A percentile compares a stretch with the other conserved stretches of the same genome.
Conservation (phyloP, 2,329 filamentous ascomycete species). For the Alternaria arborescens region DNA sequence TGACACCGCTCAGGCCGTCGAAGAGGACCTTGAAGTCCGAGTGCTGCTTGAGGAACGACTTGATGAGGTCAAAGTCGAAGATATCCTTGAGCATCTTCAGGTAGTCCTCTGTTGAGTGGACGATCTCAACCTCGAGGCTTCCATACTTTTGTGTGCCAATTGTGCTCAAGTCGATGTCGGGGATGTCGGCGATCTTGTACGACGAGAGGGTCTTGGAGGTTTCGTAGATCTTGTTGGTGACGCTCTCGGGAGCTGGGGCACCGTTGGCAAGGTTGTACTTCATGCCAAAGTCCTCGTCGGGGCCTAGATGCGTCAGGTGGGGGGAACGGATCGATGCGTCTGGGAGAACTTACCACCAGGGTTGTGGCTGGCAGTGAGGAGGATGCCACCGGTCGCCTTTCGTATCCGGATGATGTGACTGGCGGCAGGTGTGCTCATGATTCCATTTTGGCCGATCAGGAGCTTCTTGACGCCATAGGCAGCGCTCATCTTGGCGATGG, state of each 20-base stretch:
- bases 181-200: conserved; percentile 91
- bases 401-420: conserved; percentile 95
- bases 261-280: conserved; percentile 99
- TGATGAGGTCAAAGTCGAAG: conserved; percentile 97
- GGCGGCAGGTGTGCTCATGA: conserved; percentile 94
- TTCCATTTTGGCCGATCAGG: conserved; percentile 93
- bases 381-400: conserved; percentile 94
- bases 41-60: conserved; percentile 87
- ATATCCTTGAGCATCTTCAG: conserved; percentile 96
- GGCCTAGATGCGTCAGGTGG: conserved; percentile 64
- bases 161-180: conserved; percentile 82
- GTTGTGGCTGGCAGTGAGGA: conserved; percentile 97
- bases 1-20: conserved; percentile 92
- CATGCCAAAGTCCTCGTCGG: conserved; percentile 96
- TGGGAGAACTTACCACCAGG: conserved; percentile 76
- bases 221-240: conserved; percentile 98
- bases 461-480: conserved; percentile 99
- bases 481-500: conserved; percentile 96
- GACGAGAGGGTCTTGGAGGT: conserved; percentile 86
- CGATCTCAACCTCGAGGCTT: conserved; percentile 88
- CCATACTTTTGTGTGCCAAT: conserved; percentile 88
- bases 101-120: conserved; percentile 93
- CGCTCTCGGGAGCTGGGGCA: conserved; percentile 91
- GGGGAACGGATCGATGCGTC: too few species aligned
- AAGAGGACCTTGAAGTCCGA: conserved; percentile 97